A percentile compares a stretch with the other conserved stretches of the same genome.
phyloP scores from a whole-genome alignment of 2,329 filamentous ascomycete genomes.

The Xylaria sp. region DNA sequence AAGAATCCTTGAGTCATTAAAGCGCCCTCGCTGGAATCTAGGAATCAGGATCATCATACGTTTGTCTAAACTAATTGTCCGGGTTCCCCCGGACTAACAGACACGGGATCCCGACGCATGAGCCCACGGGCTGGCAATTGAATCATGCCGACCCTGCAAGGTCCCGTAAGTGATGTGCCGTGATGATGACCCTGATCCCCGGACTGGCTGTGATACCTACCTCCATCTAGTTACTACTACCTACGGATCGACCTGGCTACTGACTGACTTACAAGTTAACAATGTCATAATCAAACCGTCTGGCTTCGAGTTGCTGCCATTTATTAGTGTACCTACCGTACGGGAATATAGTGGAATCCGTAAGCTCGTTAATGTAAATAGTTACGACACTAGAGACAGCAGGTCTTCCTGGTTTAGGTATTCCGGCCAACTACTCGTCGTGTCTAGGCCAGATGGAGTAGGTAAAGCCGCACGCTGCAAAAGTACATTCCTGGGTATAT shows the following conservation, averaged over 20 bases:
- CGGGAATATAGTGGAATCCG: not conserved
- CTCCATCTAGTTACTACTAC: not conserved
- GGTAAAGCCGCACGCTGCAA: not conserved
- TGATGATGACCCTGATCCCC: conserved; percentile 15
- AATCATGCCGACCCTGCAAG: conserved; percentile 11
- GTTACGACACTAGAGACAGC: not conserved
- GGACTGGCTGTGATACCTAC: conserved; percentile 6
- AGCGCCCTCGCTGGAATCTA: not conserved
- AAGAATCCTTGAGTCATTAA: not conserved
- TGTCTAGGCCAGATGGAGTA: not conserved
- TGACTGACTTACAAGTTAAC: too few species aligned
- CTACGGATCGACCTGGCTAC: too few species aligned
- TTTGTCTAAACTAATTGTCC: not conserved
- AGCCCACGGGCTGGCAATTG: conserved; percentile 6
- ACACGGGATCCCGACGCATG: conserved; percentile 10
- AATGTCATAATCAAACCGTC: not conserved
- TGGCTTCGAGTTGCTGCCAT: not conserved
- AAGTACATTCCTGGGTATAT: too few species aligned
- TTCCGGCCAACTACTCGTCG: not conserved
- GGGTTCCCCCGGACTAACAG: conserved; percentile 5
- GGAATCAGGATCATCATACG: too few species aligned
- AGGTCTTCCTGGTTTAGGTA: too few species aligned
- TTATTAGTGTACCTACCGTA: not conserved
- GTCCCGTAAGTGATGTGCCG: conserved; percentile 9
- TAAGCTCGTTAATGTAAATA: not conserved